A percentile compares a stretch with the other conserved stretches of the same genome.
These are phyloP conservation scores for Glycine tomentella DNA, from an alignment of 306 rosid genomes.

Conservation along the genomic window DNA sequence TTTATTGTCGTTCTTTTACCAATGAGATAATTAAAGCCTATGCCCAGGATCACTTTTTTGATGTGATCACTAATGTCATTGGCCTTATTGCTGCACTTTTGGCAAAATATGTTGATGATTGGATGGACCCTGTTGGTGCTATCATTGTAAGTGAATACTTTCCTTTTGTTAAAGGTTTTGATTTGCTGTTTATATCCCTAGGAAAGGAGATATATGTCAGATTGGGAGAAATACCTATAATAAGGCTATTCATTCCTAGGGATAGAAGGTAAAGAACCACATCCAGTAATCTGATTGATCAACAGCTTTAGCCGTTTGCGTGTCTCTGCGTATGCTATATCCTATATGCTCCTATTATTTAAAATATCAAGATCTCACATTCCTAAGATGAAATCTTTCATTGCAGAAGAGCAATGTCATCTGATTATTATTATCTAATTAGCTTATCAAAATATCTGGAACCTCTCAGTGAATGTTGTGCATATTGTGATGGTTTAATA, in stretches of 20 bases:
- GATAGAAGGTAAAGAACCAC: background rate
- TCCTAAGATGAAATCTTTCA: slow-evolving; percentile 9
- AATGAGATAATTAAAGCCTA: slow-evolving; percentile 94
- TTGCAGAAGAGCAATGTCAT: background rate
- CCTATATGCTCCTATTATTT: background rate
- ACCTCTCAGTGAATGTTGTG: slow-evolving; percentile 5
- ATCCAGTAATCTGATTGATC: background rate
- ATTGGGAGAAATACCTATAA: background rate
- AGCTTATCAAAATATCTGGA: slow-evolving; percentile 5
- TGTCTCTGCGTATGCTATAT: slow-evolving; percentile 18
- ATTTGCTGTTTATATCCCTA: background rate
- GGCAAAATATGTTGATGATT: slow-evolving; percentile 77
- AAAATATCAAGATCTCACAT: background rate
- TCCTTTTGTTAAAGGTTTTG: slow-evolving; percentile 27
- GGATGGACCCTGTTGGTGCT: slow-evolving; percentile 99
- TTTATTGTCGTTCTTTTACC: slow-evolving; percentile 88
- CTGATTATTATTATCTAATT: slow-evolving; percentile 23
- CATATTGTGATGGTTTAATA: slow-evolving; percentile 15
- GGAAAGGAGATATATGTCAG: background rate
- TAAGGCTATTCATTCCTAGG: slow-evolving; percentile 9
- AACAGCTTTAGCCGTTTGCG: background rate
- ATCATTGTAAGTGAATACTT: slow-evolving; percentile 75
- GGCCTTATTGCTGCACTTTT: slow-evolving; percentile 95
- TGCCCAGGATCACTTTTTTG: slow-evolving; percentile 98
- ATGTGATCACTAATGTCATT: slow-evolving; percentile 91